phyloP scores from a whole-genome alignment of 345 rosid genomes.

The Anacardium occidentale region DNA sequence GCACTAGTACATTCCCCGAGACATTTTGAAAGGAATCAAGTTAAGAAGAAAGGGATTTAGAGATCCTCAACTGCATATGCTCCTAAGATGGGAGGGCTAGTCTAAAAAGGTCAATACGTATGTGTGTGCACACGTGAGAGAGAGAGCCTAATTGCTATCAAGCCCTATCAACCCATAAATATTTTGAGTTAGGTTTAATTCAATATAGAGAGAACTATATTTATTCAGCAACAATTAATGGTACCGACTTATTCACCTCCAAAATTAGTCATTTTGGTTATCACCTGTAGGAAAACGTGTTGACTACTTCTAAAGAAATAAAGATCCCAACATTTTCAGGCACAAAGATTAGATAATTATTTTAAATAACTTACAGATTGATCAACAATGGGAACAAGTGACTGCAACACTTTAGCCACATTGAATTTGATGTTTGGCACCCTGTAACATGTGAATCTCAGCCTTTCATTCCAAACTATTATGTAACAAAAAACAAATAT shows the following conservation, averaged over 20 bases:
- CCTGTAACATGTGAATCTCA: conserved; percentile 37
- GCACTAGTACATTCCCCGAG: not conserved
- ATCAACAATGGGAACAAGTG: conserved; percentile 76
- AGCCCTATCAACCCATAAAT: not conserved
- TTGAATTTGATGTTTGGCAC: conserved; percentile 97
- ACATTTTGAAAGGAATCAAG: not conserved
- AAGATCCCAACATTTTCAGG: not conserved
- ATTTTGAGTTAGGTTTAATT: not conserved
- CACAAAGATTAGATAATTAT: not conserved
- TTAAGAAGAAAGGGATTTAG: not conserved
- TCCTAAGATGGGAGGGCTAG: not conserved
- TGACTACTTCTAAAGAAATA: not conserved
- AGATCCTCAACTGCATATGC: not conserved
- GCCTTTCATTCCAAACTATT: not conserved
- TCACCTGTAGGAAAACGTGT: not conserved
- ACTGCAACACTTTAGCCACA: conserved; percentile 92
- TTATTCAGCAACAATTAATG: not conserved
- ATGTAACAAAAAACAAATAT: not conserved
- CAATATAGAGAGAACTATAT: not conserved
- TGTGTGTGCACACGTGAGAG: not conserved
- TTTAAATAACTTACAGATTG: conserved; percentile 60
- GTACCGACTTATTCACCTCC: not conserved
- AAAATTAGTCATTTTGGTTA: not conserved
- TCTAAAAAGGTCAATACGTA: not conserved
- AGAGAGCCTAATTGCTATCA: not conserved